Evolutionary conservation across 345 rosid genomes (phyloP), one percentile per base, ranked within the genome.

Genomic region (Populus alba): DNA sequence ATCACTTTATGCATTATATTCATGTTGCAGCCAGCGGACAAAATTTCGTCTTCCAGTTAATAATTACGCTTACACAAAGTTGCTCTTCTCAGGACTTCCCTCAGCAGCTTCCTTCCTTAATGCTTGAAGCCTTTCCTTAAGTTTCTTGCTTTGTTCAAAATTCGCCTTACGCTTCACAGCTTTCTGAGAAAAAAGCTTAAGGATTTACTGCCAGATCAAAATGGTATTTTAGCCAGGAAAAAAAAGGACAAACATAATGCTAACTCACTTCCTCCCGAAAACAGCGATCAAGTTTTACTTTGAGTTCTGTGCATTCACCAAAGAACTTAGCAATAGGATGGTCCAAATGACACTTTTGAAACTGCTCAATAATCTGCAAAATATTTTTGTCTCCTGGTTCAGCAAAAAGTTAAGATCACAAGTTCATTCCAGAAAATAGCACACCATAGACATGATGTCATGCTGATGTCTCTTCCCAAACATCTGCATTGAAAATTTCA

Each of bases 161-260:
- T 93, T 95, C 1, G 92, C 94, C 92, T 92, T 95, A 43, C 99
- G 83, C 88, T 95, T 95, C 75, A 89, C 61, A 8, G 97, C 94
- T 94, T 94, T 92, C 99, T 96, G 89, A 66, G 65, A 63, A 33
- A 33, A 62, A 17, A 23, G 53, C 22, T 23, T 51, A 43, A 80
- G 71, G 18, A 69, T 53, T 55, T 29, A 70, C 20, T 61, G 27
- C 65, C 47, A 53, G 31, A 17, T n/a, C 59, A 47, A 29, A 15
- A 71, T 4, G n/a, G 39, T 31, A 75, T 38, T 29, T 55, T 38
- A 78, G 73, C 67, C 23, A 76, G 15, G 70, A 61, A 51, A 37
- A 59, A 23, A 3, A 53, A 72, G 61, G 35, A 77, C 37, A 25
- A 67, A 71, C 13, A 38, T 12, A 61, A 59, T 18, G 25, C 31